Evolutionary conservation across 176 grass and related monocot genomes (phyloP).

Genomic region (Triticum urartu): DNA sequence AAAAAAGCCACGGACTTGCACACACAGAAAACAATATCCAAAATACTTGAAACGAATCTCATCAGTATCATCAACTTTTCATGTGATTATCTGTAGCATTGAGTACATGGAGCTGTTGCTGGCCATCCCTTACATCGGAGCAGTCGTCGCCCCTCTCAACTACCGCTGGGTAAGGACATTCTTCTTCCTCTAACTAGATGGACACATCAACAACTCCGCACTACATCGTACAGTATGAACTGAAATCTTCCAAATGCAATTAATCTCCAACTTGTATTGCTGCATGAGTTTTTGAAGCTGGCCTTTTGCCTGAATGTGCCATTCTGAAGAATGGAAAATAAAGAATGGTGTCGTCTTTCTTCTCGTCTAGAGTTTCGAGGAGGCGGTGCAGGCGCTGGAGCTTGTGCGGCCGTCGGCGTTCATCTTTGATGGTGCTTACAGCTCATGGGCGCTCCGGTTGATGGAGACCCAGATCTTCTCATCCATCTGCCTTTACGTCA

Average conservation of each 20-base stretch:
- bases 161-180: constrained; percentile 63
- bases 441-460: constrained; percentile 46
- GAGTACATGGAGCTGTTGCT: constrained; percentile 77
- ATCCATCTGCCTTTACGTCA: constrained; percentile 49
- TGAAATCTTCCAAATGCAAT: background rate
- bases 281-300: background rate
- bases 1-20: background rate
- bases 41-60: no score
- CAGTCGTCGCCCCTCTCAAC: constrained; percentile 79
- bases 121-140: constrained; percentile 64
- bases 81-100: constrained; percentile 33
- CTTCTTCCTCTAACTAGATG: background rate
- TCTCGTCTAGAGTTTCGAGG: constrained; percentile 58
- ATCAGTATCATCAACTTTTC: background rate
- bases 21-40: no score
- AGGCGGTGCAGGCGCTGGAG: constrained; percentile 60
- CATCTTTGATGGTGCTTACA: constrained; percentile 43
- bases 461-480: constrained; percentile 6
- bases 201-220: background rate
- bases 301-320: background rate
- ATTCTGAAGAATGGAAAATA: background rate
- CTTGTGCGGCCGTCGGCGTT: constrained; percentile 63
- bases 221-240: background rate
- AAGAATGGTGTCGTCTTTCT: background rate
- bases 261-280: background rate